Evolutionary conservation across 169 alveolate species (phyloP).

Genomic region (Cryptosporidium canis): DNA sequence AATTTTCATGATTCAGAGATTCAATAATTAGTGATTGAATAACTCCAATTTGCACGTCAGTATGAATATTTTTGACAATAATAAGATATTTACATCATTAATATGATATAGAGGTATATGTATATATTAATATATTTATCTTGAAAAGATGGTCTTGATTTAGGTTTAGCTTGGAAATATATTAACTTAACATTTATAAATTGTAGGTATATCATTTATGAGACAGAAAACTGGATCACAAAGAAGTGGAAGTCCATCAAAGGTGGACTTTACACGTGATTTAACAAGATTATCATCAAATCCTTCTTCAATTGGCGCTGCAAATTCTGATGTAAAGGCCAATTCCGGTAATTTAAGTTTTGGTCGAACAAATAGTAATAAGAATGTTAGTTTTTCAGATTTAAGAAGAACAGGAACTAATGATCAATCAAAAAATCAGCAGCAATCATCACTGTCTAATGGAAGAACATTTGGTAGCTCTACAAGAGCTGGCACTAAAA

Average conservation of each 20-base stretch:
- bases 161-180: neutral
- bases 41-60: slow-evolving; percentile 73
- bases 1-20: slow-evolving; percentile 21
- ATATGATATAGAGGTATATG: neutral
- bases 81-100: neutral
- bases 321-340: neutral
- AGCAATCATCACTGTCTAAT: neutral
- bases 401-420: slow-evolving; percentile 12
- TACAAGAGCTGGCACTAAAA: slow-evolving; percentile 23
- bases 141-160: neutral
- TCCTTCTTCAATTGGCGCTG: neutral
- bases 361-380: slow-evolving; percentile 13
- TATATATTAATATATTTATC: neutral
- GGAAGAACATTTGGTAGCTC: neutral
- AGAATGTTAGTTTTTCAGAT: slow-evolving; percentile 33
- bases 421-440: slow-evolving; percentile 16
- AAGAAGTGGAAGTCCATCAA: slow-evolving; percentile 15
- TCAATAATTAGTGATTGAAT: slow-evolving; percentile 25
- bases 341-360: neutral
- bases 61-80: slow-evolving; percentile 28
- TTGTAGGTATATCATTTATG: slow-evolving; percentile 30
- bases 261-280: slow-evolving; percentile 15
- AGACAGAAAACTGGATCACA: slow-evolving; percentile 19
- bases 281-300: neutral
- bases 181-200: neutral